A percentile compares a stretch with the other conserved stretches of the same genome.
phyloP scores from a whole-genome alignment of 2,329 filamentous ascomycete genomes.

The Aspergillus pseudoterreus region DNA sequence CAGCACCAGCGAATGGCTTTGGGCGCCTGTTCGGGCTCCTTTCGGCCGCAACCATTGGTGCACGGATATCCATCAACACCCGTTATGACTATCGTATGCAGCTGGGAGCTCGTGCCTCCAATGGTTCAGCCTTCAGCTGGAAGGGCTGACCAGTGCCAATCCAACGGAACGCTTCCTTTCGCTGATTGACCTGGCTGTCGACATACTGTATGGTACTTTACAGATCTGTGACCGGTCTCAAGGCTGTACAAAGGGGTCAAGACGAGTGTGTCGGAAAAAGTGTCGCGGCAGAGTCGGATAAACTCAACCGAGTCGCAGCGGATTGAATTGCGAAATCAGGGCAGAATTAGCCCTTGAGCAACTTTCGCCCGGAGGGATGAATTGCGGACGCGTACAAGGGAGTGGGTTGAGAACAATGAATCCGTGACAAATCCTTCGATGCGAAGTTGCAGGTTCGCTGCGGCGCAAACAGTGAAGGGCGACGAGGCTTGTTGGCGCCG shows the following conservation, averaged over 20 bases:
- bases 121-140: slow-evolving; percentile 15
- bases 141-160: slow-evolving; percentile 6
- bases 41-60: slow-evolving; percentile 17
- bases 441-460: neutral
- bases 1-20: slow-evolving; percentile 11
- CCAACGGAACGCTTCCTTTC: slow-evolving; percentile 11
- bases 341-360: no score
- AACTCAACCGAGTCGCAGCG: neutral
- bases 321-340: neutral
- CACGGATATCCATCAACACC: slow-evolving; percentile 14
- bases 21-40: slow-evolving; percentile 14
- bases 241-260: slow-evolving; percentile 2
- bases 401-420: neutral
- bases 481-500: neutral
- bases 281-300: neutral
- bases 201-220: slow-evolving; percentile 4
- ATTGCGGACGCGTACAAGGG: neutral
- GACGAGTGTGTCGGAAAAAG: neutral
- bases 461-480: neutral
- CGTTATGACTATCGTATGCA: slow-evolving; percentile 16
- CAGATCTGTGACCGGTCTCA: neutral
- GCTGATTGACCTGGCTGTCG: neutral
- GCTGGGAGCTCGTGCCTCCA: slow-evolving; percentile 17
- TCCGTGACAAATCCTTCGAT: neutral
- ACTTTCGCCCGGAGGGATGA: no score